These are phyloP conservation scores for Seiridium cupressi DNA, from an alignment of 2,329 filamentous ascomycete species.

Conservation along the genomic window DNA sequence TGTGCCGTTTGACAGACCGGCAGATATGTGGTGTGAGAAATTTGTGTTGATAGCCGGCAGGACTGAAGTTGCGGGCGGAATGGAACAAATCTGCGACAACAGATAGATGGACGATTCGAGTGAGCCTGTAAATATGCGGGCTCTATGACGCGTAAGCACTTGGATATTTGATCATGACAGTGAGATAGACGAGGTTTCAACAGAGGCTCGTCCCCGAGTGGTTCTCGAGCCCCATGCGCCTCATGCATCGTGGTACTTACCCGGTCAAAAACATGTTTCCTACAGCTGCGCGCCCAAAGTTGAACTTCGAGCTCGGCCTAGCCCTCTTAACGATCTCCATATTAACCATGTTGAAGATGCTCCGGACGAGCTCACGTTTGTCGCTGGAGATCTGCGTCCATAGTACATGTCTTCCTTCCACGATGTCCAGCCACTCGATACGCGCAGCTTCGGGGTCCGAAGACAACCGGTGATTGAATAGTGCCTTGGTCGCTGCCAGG, in stretches of 20 bases:
- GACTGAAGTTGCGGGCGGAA: conserved; percentile 73
- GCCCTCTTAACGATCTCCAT: conserved; percentile 76
- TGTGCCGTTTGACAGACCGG: conserved; percentile 71
- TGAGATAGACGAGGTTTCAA: no score
- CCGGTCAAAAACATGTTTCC: conserved; percentile 82
- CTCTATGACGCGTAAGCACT: conserved; percentile 32
- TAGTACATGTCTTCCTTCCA: conserved; percentile 75
- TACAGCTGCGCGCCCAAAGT: conserved; percentile 73
- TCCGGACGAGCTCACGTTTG: conserved; percentile 75
- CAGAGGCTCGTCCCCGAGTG: no score
- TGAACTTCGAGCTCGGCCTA: conserved; percentile 70
- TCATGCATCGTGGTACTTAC: conserved; percentile 20
- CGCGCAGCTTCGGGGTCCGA: conserved; percentile 60
- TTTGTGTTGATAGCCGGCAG: conserved; percentile 93
- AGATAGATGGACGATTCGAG: conserved; percentile 93
- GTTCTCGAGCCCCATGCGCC: neutral
- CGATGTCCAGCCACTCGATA: conserved; percentile 82
- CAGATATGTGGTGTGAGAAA: conserved; percentile 92
- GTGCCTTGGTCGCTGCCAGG: conserved; percentile 70
- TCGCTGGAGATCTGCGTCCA: conserved; percentile 71
- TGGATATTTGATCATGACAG: no score
- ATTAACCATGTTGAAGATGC: conserved; percentile 73
- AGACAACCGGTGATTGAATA: conserved; percentile 87
- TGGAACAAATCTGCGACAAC: conserved; percentile 80
- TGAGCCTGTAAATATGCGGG: conserved; percentile 84